phyloP scores from a whole-genome alignment of 2,329 filamentous ascomycete genomes.

The Ampelomyces quisqualis region DNA sequence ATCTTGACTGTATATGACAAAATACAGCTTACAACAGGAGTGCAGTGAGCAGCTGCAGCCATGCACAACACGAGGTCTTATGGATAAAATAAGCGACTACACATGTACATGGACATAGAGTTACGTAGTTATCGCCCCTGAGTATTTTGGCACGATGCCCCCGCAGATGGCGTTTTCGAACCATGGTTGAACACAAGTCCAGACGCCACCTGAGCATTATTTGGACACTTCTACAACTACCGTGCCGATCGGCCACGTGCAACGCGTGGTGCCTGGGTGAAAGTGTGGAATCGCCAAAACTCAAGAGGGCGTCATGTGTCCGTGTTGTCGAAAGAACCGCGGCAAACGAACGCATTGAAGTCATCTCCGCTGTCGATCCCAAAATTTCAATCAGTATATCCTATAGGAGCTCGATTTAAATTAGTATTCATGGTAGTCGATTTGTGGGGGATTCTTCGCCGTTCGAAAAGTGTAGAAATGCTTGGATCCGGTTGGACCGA shows the following conservation, averaged over 20 bases:
- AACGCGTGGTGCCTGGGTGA: no score
- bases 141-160: not conserved
- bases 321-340: constrained; percentile 1
- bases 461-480: not conserved
- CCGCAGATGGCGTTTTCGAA: not conserved
- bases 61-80: not conserved
- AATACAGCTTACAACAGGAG: not conserved
- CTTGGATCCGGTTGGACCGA: constrained; percentile 1
- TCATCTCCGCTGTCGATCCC: constrained; percentile 9
- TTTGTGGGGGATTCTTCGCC: not conserved
- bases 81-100: no score
- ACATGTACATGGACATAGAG: no score
- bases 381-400: not conserved
- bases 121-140: not conserved
- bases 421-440: not conserved
- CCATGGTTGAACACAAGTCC: not conserved
- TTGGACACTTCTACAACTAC: not conserved
- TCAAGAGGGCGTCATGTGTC: not conserved
- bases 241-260: not conserved
- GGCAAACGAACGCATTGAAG: constrained; percentile 3
- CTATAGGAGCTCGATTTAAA: constrained; percentile 3
- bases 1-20: constrained; percentile 8
- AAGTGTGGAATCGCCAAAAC: not conserved
- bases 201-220: not conserved
- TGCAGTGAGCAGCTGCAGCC: not conserved